phyloP scores from a whole-genome alignment of 495 filamentous ascomycete genomes.

The Penicillium nucicola region DNA sequence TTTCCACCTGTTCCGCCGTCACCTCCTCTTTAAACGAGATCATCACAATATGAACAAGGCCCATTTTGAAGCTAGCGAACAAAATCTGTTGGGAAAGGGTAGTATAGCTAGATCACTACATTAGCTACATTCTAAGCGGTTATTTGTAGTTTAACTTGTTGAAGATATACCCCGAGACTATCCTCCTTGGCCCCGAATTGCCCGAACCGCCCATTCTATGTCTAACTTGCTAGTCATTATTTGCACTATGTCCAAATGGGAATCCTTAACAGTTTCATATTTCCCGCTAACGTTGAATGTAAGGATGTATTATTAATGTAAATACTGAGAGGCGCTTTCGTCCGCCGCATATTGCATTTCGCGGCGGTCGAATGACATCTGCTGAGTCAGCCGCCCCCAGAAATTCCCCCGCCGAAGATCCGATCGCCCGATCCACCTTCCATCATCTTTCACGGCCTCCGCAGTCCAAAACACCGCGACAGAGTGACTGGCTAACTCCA shows the following conservation, averaged over 20 bases:
- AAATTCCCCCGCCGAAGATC: background rate
- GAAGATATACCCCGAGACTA: background rate
- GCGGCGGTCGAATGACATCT: slow-evolving; percentile 2
- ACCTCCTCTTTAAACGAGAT: no score
- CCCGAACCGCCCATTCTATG: background rate
- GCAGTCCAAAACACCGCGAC: background rate
- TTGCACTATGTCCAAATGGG: no score
- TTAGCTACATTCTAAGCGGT: background rate
- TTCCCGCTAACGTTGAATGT: no score
- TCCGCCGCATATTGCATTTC: background rate
- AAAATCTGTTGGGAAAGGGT: background rate
- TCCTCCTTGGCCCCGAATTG: background rate
- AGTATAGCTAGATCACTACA: background rate
- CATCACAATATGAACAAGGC: no score
- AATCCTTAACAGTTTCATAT: no score
- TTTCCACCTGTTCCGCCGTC: no score
- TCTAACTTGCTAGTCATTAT: no score
- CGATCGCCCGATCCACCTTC: background rate
- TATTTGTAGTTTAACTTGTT: background rate
- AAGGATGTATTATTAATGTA: background rate
- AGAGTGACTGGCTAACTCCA: background rate
- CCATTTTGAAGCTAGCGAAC: no score
- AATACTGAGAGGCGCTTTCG: background rate
- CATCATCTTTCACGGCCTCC: background rate
- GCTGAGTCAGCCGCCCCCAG: background rate